Evolutionary conservation across 306 rosid genomes (phyloP), one percentile per base, ranked within the genome.

Genomic region (Neltuma alba): DNA sequence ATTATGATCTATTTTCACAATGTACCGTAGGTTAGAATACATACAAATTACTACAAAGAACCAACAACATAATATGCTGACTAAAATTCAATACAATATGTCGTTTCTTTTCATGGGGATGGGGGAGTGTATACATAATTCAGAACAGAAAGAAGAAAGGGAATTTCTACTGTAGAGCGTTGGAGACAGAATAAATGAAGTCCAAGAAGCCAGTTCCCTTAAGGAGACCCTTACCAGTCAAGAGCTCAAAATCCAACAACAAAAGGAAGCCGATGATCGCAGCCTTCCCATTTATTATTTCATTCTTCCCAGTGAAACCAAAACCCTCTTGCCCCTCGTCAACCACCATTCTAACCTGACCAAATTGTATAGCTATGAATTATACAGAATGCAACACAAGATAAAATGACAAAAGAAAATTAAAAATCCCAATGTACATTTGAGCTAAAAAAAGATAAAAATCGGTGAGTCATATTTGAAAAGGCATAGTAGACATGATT

Each of bases 201-300:
- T 94, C 98, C 89, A 94, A 91, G 92, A 94, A 94, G 50, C 97
- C 98, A 0, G 98, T 94, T 70, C 98, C 98, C 89, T 91, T 91
- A 21, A 94, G 83, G 83, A 94, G 86, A 54, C 98, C 97, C 75
- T 94, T 94, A 41, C 98, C 98, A 68, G 98, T 94, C 82, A 94
- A 86, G 62, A 94, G 97, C 83, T 94, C 98, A 81, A 94, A 87
- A 91, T 94, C 98, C 82, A 94, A 87, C 86, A 92, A 84, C 79
- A 94, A 27, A 11, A 94, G 89, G 91, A 94, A 94, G 41, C 97
- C 97, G 27, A 92, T 91, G 27, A 81, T 83, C 21, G 97, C 98
- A 50, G 98, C 97, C 77, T 86, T 94, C 83, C 98, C 98, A 25
- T 94, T 94, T 66, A 94, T 94, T 70, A 91, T 76, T 74, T 94